Percentiles rank a stretch among this genome's conserved stretches.
These are phyloP conservation scores for Elsinoe perseae DNA, from an alignment of 2,329 filamentous ascomycete genomes.

Conservation along the genomic window DNA sequence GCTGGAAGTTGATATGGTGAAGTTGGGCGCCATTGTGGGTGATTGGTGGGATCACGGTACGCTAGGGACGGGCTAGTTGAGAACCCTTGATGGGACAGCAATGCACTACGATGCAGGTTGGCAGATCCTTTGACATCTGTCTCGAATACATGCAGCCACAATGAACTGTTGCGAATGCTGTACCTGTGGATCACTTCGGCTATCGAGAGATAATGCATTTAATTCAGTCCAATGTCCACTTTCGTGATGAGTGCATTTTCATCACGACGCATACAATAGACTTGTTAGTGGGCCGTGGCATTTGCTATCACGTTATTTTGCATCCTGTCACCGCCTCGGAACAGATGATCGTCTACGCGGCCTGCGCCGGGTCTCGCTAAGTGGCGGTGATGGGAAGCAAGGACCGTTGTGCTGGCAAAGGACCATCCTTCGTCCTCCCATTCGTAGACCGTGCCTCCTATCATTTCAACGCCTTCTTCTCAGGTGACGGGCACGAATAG, in stretches of 20 bases:
- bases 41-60: conserved; percentile 12
- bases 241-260: conserved; percentile 9
- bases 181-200: conserved; percentile 2
- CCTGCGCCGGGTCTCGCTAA: conserved; percentile 7
- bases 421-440: conserved; percentile 20
- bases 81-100: conserved; percentile 3
- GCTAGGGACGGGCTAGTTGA: not conserved
- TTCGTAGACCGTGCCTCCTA: conserved; percentile 22
- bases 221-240: conserved; percentile 1
- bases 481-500: conserved; percentile 1
- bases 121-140: not conserved
- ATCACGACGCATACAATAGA: conserved; percentile 7
- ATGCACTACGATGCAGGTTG: conserved; percentile 4
- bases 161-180: not conserved
- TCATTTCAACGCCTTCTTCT: conserved; percentile 6
- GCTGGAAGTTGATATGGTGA: conserved; percentile 9
- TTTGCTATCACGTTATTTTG: conserved; percentile 5
- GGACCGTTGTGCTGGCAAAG: conserved; percentile 25
- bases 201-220: conserved; percentile 2
- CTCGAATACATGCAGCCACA: conserved; percentile 10
- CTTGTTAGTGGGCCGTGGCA: not conserved
- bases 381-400: conserved; percentile 8
- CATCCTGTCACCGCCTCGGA: conserved; percentile 11
- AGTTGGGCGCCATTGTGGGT: conserved; percentile 9
- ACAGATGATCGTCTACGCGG: conserved; percentile 8